phyloP scores from a whole-genome alignment of 2,329 filamentous ascomycete species.

The Penicillium sp. region DNA sequence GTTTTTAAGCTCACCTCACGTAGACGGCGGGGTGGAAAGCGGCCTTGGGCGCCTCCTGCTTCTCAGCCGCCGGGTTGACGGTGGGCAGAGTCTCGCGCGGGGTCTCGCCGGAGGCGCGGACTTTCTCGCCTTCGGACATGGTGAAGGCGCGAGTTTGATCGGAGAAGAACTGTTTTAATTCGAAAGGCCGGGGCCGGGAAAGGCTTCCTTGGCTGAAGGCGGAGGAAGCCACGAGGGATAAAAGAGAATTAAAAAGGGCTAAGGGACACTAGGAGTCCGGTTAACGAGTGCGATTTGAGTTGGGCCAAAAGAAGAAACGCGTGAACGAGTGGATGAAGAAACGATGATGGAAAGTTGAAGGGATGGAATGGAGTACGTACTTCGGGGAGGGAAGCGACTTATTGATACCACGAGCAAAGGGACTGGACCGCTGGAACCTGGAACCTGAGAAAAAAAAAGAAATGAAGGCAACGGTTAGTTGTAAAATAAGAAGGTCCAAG shows the following conservation, averaged over 20 bases:
- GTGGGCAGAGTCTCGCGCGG: conserved; percentile 66
- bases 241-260: conserved; percentile 18
- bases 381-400: conserved; percentile 6
- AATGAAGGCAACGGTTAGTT: conserved; percentile 5
- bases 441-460: not conserved
- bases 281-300: conserved; percentile 31
- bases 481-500: conserved; percentile 6
- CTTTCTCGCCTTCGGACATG: conserved; percentile 76
- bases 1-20: conserved; percentile 56
- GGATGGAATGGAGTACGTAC: conserved; percentile 24
- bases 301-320: conserved; percentile 19
- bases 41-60: conserved; percentile 63
- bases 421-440: not conserved
- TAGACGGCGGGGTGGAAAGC: conserved; percentile 80
- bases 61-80: conserved; percentile 72
- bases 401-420: not conserved
- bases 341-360: conserved; percentile 23
- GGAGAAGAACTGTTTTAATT: conserved; percentile 48
- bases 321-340: conserved; percentile 22
- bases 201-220: conserved; percentile 44
- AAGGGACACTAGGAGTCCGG: conserved; percentile 18
- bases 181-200: conserved; percentile 48
- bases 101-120: conserved; percentile 73
- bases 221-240: conserved; percentile 43
- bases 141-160: conserved; percentile 39